Percentiles rank a stretch among this genome's conserved stretches.
Evolutionary conservation across 371 early-diverging fungal species (phyloP).

Genomic region (Parasitella parasitica): DNA sequence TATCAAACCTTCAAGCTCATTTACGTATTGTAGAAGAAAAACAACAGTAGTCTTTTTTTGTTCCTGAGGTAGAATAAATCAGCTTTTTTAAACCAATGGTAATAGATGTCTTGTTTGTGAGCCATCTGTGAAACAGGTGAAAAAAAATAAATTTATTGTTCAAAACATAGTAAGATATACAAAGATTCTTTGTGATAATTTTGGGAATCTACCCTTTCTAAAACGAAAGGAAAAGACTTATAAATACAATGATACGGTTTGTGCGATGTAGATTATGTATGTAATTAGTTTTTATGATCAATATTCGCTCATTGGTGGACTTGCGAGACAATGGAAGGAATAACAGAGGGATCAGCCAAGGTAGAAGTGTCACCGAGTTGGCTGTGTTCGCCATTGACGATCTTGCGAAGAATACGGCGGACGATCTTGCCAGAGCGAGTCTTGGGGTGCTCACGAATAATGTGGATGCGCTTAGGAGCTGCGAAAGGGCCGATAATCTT

Average conservation of each 20-base stretch:
- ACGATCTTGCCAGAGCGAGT: constrained; percentile 96
- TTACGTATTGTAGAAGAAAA: neutral
- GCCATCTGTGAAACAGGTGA: too few species aligned
- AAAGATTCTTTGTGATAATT: neutral
- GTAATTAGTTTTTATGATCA: neutral
- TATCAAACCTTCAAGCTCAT: neutral
- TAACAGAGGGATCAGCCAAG: constrained; percentile 67
- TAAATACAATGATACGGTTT: neutral
- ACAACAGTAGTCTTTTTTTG: neutral
- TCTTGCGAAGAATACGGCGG: constrained; percentile 84
- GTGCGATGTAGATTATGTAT: neutral
- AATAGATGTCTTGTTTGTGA: too few species aligned
- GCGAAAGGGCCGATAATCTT: constrained; percentile 92
- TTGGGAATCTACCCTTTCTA: neutral
- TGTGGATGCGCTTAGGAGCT: constrained; percentile 84
- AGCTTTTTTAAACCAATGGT: too few species aligned
- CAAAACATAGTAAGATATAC: neutral
- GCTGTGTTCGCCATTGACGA: constrained; percentile 81
- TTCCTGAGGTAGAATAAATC: too few species aligned
- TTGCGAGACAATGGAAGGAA: constrained; percentile 7
- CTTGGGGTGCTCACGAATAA: constrained; percentile 91
- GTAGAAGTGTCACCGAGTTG: constrained; percentile 89
- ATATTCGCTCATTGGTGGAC: neutral
- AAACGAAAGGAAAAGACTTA: neutral
- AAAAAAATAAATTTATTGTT: too few species aligned